Conservation (phyloP, 2,329 filamentous ascomycete genomes). For the Aspergillus vadensis region DNA sequence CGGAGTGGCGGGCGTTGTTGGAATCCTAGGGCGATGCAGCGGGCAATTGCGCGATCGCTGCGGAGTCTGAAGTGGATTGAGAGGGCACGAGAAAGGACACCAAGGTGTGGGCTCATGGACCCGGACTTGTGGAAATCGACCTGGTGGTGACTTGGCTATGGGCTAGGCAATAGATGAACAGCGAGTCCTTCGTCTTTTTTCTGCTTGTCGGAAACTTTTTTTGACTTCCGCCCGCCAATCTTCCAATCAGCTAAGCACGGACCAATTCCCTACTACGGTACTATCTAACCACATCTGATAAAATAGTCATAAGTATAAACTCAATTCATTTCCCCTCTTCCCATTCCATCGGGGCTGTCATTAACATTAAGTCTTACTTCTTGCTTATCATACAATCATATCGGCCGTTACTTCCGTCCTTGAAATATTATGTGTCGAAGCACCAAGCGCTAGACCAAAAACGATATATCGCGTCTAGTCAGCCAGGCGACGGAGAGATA, state of each 20-base stretch:
- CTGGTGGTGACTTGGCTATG: too few species aligned
- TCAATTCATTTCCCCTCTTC: too few species aligned
- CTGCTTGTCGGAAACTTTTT: not conserved
- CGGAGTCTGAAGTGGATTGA: not conserved
- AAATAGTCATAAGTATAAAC: too few species aligned
- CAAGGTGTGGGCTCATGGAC: conserved; percentile 7
- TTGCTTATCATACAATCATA: not conserved
- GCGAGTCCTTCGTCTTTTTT: not conserved
- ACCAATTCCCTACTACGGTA: not conserved
- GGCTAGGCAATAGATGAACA: not conserved
- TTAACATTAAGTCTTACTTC: conserved; percentile 1
- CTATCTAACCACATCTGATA: too few species aligned
- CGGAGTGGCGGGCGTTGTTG: not conserved
- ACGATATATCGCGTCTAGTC: too few species aligned
- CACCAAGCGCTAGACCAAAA: too few species aligned
- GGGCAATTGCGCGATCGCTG: not conserved
- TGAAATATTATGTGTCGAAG: too few species aligned
- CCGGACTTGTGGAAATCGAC: not conserved
- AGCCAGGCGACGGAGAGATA: too few species aligned
- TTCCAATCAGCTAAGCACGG: not conserved
- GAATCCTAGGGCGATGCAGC: not conserved
- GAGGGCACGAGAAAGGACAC: not conserved
- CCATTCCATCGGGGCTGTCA: not conserved
- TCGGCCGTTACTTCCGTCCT: not conserved
- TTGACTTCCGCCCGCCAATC: not conserved